Evolutionary conservation across 148 eudicot genomes (phyloP).

Genomic region (Chenopodium formosanum): DNA sequence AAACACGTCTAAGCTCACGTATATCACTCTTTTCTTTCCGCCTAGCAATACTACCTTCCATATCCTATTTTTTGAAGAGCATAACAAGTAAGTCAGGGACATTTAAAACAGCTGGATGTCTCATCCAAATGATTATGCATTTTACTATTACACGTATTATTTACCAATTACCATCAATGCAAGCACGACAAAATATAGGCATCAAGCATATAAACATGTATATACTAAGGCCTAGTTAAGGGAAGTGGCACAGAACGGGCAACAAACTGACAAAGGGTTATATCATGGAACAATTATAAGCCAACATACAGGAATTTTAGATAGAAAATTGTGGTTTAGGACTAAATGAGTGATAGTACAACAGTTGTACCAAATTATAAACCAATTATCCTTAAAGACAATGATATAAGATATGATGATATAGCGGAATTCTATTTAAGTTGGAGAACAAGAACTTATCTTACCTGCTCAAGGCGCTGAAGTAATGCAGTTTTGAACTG

Average conservation of each 20-base stretch:
- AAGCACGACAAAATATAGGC: too few relatives aligned
- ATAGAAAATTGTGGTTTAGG: neutral
- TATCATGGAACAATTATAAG: too few relatives aligned
- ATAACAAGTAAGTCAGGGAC: neutral
- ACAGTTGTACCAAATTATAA: neutral
- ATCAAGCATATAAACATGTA: too few relatives aligned
- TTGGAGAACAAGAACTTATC: neutral
- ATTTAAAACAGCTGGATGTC: neutral
- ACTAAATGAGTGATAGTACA: too few relatives aligned
- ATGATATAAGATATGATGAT: too few relatives aligned
- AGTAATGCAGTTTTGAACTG: slow-evolving; percentile 94
- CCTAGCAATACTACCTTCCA: slow-evolving; percentile 53
- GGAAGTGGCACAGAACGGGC: too few relatives aligned
- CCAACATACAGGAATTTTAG: too few relatives aligned
- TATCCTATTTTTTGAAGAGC: slow-evolving; percentile 50
- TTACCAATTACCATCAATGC: neutral
- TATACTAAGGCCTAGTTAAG: too few relatives aligned
- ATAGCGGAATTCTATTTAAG: neutral
- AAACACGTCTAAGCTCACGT: slow-evolving; percentile 87
- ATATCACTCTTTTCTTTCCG: slow-evolving; percentile 85
- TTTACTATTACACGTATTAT: neutral
- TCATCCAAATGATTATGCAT: neutral
- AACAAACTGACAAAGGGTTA: too few relatives aligned
- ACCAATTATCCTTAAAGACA: neutral
- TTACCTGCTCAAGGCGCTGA: slow-evolving; percentile 91